Percentiles rank a stretch among this genome's conserved stretches.
Evolutionary conservation across 2,329 filamentous ascomycete genomes (phyloP).

Genomic region (Fusarium tuaranense): DNA sequence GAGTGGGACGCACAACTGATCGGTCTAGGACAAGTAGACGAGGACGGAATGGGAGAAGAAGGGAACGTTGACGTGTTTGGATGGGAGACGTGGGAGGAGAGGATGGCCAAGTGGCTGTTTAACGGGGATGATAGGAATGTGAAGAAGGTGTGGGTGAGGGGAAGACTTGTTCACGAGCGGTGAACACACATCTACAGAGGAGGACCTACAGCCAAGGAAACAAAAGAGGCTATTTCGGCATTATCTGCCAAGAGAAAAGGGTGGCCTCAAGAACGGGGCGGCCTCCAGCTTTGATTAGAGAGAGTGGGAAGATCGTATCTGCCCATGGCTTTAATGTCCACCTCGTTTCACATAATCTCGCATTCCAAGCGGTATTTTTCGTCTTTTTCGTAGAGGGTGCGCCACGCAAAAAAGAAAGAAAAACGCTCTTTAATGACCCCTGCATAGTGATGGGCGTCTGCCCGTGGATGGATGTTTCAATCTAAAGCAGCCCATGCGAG

Average conservation of each 20-base stretch:
- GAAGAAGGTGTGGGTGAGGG: constrained; percentile 87
- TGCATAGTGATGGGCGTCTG: neutral
- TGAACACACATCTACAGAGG: neutral
- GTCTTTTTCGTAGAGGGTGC: neutral
- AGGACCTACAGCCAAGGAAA: neutral
- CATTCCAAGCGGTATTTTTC: neutral
- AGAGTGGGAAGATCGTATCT: neutral
- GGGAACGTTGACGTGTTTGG: constrained; percentile 90
- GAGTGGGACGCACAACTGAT: constrained; percentile 93
- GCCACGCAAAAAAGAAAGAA: constrained; percentile 1
- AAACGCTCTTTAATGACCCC: neutral
- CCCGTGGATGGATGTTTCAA: neutral
- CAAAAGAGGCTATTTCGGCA: neutral
- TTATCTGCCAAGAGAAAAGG: neutral
- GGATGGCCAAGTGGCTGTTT: constrained; percentile 93
- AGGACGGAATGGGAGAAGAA: constrained; percentile 56
- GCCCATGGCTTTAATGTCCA: neutral
- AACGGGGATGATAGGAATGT: constrained; percentile 95
- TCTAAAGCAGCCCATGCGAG: neutral
- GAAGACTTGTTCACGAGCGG: constrained; percentile 76
- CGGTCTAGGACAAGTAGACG: constrained; percentile 65
- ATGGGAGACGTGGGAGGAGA: constrained; percentile 89
- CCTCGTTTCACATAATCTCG: neutral
- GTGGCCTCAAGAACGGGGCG: neutral
- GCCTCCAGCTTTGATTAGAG: neutral